Evolutionary conservation across 116 monocot species (phyloP), one percentile per base, ranked within the genome.

Genomic region (Cymodocea nodosa): DNA sequence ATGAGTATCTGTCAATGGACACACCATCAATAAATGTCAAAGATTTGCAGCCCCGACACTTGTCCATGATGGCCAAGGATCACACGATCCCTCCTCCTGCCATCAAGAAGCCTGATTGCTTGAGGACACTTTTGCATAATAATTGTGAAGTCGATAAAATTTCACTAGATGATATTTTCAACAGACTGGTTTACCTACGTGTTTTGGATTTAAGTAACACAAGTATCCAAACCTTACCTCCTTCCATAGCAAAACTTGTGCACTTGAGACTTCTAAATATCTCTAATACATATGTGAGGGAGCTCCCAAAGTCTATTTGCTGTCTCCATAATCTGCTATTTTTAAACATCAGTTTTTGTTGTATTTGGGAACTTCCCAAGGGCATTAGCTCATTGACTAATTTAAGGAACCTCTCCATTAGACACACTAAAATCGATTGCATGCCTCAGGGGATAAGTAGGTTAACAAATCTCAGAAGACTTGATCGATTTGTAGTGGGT

Each of bases 241-340:
- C 54, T 49, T 66, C 68, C 2, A 14, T 80, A 37, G 71, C 64
- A 50, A 54, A 68, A 39, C 57, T 80, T 23, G 16, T 77, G 57
- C 74, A 74, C 36, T 35, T 80, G 52, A 84, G 79, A 40, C 77
- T 70, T 40, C 36, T 84, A 23, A 68, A 71, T 15, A 65, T 79
- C 25, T 60, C 73, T 15, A 4, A 12, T 5, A 59, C 77, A 35
- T 52, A 56, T 2, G 58, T 84, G 22, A 73, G 15, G 16, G 67
- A 56, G 17, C 34, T 83, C 8, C 83, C 80, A 15, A 73, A 80
- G 35, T 62, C 70, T n/a, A 74, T 84, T 15, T 39, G 59, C 11
- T 17, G 55, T n/a, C 74, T 84, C 18, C 30, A 13, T 24, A 63
- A 64, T 35, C 77, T 84, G 2, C 68, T 71, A 57, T 61, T 52